These are phyloP conservation scores for Botryosphaeria dothidea DNA, from an alignment of 2,329 filamentous ascomycete genomes.

Conservation along the genomic window DNA sequence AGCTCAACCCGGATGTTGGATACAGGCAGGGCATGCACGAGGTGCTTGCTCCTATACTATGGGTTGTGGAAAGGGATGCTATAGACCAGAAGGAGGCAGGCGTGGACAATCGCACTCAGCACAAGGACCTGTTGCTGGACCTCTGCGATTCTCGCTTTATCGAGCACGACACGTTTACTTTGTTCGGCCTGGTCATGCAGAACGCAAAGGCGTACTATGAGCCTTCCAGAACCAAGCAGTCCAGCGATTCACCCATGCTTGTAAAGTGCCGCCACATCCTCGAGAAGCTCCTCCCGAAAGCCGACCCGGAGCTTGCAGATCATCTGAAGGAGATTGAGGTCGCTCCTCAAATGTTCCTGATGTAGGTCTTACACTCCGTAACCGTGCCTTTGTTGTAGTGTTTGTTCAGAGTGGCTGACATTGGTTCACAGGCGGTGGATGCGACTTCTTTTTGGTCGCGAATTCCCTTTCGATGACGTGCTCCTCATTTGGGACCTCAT, in stretches of 20 bases:
- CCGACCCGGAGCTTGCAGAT: constrained; percentile 79
- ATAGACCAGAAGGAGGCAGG: constrained; percentile 49
- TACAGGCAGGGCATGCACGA: constrained; percentile 99
- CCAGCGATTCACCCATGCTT: constrained; percentile 70
- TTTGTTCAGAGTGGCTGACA: constrained; percentile 23
- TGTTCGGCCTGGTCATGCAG: constrained; percentile 88
- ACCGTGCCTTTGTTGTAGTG: background rate
- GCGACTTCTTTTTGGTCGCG: constrained; percentile 85
- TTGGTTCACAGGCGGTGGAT: constrained; percentile 74
- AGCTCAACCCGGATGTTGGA: constrained; percentile 80
- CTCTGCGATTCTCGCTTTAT: constrained; percentile 72
- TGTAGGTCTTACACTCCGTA: constrained; percentile 62
- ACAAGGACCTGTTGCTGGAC: constrained; percentile 58
- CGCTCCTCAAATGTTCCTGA: constrained; percentile 93
- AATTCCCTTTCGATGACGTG: constrained; percentile 85
- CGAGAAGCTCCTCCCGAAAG: constrained; percentile 72
- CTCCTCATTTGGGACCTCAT: constrained; percentile 87
- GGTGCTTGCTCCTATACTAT: constrained; percentile 83
- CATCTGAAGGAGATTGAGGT: constrained; percentile 85
- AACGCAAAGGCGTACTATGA: constrained; percentile 86
- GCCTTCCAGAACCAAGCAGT: constrained; percentile 42
- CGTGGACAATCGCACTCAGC: constrained; percentile 23
- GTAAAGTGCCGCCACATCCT: constrained; percentile 85
- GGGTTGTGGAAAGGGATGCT: constrained; percentile 81
- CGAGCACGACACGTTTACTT: constrained; percentile 85